These are phyloP conservation scores for Microdochium bolleyi DNA, from an alignment of 2,329 filamentous ascomycete genomes.

Conservation along the genomic window DNA sequence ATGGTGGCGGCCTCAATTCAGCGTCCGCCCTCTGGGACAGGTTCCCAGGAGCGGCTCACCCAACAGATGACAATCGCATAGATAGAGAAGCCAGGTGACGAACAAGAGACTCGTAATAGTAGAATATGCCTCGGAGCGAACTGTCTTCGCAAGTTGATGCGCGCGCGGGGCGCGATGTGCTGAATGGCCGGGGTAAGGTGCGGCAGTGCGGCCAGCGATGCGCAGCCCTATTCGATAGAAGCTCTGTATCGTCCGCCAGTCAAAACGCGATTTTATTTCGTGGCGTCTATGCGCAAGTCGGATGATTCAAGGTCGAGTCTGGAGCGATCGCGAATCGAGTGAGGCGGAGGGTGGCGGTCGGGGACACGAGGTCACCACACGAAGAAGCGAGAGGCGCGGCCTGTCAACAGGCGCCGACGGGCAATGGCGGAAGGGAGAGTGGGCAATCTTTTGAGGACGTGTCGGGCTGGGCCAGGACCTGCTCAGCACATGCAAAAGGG, in stretches of 20 bases:
- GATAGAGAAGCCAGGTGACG: not conserved
- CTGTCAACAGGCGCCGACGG: not conserved
- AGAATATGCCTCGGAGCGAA: not conserved
- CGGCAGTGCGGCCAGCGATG: too few species aligned
- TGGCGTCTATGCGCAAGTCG: too few species aligned
- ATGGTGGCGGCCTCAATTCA: conserved; percentile 28
- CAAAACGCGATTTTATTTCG: too few species aligned
- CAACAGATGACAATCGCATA: conserved; percentile 6
- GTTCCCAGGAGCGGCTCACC: conserved; percentile 9
- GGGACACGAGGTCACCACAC: not conserved
- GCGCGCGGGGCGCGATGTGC: too few species aligned
- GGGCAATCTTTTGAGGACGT: not conserved
- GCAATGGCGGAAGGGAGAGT: not conserved
- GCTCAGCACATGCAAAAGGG: not conserved
- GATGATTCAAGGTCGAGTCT: too few species aligned
- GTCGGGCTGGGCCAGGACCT: not conserved
- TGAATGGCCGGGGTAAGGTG: too few species aligned
- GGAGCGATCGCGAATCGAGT: too few species aligned
- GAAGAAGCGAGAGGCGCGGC: not conserved
- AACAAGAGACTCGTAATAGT: not conserved
- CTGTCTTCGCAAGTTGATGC: too few species aligned
- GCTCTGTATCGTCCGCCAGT: too few species aligned
- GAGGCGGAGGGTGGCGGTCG: conserved; percentile 9
- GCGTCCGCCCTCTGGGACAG: conserved; percentile 19
- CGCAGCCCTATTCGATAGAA: too few species aligned